Evolutionary conservation across 148 eudicot species (phyloP), one percentile per base, ranked within the genome.

Genomic region (Dysphania ambrosioides): DNA sequence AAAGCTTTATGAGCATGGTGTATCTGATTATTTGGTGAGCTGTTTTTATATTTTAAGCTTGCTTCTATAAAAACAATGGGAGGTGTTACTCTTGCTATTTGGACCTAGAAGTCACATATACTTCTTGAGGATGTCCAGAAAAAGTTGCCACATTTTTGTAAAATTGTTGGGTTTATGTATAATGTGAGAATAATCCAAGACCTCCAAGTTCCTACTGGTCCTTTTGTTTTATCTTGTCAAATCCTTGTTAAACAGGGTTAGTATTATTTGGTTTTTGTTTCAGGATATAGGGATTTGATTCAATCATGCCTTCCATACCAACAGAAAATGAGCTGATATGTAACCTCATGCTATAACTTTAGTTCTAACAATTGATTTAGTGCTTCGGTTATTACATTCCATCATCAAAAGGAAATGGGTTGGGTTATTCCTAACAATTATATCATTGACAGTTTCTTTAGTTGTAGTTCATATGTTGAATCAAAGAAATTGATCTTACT

Each of bases 21-120:
- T 89, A 30, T 83, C 82, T 78, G 97, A 93, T 84, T 93, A 93
- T 85, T 83, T 91, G 91, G 97, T 91, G 71, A 59, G 92, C 75
- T 62, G 55, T 62, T 72, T 19, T 77, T 78, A 3, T n/a, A 35
- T 71, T 57, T 27, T 23, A 71, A 36, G 1, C n/a, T 26, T 44
- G 61, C 29, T 56, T 65, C 36, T 6, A 6, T 66, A 19, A 18
- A 36, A 65, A 21, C 24, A 34, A n/a, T 57, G 49, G 35, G n/a
- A 18, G 11, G 49, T 59, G 23, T 26, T 27, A 27, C 32, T 59
- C 32, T 21, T 16, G 26, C 10, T 27, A 15, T 59, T 11, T 9
- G 16, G 34, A 59, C 21, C 7, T 64, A 64, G 12, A 34, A 36
- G 29, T 32, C 29, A 10, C 47, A 21, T 66, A 2, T 35, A 63